phyloP scores from a whole-genome alignment of 2,329 filamentous ascomycete species.

The Colletotrichum magnum region DNA sequence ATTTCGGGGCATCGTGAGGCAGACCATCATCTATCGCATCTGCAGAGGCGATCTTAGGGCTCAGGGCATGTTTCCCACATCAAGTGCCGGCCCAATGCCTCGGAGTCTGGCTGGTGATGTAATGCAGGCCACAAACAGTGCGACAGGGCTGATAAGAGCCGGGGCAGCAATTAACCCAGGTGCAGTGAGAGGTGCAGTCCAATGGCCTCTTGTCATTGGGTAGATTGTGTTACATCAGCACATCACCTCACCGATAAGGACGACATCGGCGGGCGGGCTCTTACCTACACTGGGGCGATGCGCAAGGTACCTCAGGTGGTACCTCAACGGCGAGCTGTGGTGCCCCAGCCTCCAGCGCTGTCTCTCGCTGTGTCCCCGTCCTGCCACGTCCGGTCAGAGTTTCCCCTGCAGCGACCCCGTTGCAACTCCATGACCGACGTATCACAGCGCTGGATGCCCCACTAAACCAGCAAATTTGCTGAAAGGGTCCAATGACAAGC shows the following conservation, averaged over 20 bases:
- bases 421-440: slow-evolving; percentile 19
- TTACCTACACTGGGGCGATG: slow-evolving; percentile 7
- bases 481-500: slow-evolving; percentile 41
- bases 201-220: not conserved
- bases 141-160: slow-evolving; percentile 37
- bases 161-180: slow-evolving; percentile 1
- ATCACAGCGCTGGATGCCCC: slow-evolving; percentile 26
- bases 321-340: not conserved
- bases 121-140: slow-evolving; percentile 19
- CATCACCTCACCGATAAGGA: slow-evolving; percentile 33
- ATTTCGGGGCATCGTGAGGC: slow-evolving; percentile 8
- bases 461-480: slow-evolving; percentile 26
- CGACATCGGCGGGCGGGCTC: slow-evolving; percentile 37
- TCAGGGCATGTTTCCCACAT: not conserved
- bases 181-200: not conserved
- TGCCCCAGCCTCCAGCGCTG: too few species aligned
- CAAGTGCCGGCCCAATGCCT: slow-evolving; percentile 27
- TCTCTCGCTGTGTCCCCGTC: too few species aligned
- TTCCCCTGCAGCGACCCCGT: slow-evolving; percentile 28
- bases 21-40: not conserved
- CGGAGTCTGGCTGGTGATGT: slow-evolving; percentile 32
- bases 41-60: slow-evolving; percentile 15
- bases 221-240: slow-evolving; percentile 27
- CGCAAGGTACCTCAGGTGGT: not conserved
- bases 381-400: slow-evolving; percentile 16